Evolutionary conservation across 257 asterid species (phyloP), one percentile per base, ranked within the genome.

Genomic region (Marsdenia floribunda): DNA sequence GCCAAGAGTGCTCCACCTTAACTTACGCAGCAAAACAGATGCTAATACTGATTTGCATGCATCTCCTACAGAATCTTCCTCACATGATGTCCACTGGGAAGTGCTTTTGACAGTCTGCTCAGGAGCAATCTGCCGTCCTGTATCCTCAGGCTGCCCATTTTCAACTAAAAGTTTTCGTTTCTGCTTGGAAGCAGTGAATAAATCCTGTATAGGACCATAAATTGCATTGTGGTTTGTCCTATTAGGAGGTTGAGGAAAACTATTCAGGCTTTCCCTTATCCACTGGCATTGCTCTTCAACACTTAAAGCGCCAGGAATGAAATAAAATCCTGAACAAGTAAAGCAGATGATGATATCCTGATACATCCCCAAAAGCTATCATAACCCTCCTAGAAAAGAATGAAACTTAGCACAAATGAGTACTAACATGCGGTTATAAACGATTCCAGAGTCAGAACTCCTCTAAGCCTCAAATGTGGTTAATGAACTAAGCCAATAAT

Each of bases 1-100:
- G 87, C 97, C 99, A 87, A 94, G 97, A 65, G 99, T 92, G 86
- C 96, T 90, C 99, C 99, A 94, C 85, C 97, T 84, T 84, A 94
- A 85, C 93, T 94, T 94, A 76, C 99, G 97, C 88, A 94, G 90
- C 96, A 94, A 89, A 80, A 82, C 92, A 81, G 96, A 88, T 46
- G 98, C 97, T 6, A 85, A 70, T 40, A 90, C 87, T 52, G 90
- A 83, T 80, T 90, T 90, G 82, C 82, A 61, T 44, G 79, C 73
- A 63, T 74, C 81, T 83, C 73, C 83, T 73, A 85, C 78, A 33
- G 78, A 68, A 52, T 76, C 75, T 73, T 68, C 85, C 66, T 71
- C 86, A 11, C 78, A 85, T 83, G 83, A 85, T 73, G 83, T 90
- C 90, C 93, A 92, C 44, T n/a, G 73, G n/a, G 86, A 75, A 77